Evolutionary conservation across 179 eudicot species (phyloP).

Genomic region (Pouteria campechiana): DNA sequence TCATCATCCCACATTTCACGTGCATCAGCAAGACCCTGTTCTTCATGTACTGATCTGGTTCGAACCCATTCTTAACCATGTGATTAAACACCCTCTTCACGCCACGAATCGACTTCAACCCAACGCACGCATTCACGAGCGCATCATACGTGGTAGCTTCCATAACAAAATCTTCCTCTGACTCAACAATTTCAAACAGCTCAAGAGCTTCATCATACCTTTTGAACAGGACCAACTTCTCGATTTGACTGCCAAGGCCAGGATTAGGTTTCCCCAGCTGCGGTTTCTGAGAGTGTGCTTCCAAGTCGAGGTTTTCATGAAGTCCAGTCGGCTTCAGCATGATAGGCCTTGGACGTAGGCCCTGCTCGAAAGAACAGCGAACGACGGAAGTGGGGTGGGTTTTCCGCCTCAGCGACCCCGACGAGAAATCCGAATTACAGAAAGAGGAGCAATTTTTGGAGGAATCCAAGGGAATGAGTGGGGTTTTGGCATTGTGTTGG

Average conservation of each 20-base stretch:
- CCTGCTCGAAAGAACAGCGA: no score
- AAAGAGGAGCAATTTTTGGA: no score
- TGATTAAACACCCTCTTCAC: constrained; percentile 50
- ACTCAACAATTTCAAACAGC: constrained; percentile 52
- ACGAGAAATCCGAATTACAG: no score
- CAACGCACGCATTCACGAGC: constrained; percentile 57
- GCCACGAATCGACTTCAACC: constrained; percentile 56
- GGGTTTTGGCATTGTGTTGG: no score
- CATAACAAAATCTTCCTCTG: constrained; percentile 24
- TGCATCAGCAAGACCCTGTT: constrained; percentile 73
- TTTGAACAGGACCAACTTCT: constrained; percentile 36
- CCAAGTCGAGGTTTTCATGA: constrained; percentile 1
- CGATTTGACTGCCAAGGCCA: constrained; percentile 47
- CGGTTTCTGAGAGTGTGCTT: constrained; percentile 3
- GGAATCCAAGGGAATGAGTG: no score
- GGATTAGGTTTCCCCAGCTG: constrained; percentile 4
- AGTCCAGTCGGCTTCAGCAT: no score
- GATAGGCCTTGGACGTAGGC: no score
- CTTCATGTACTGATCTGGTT: constrained; percentile 52
- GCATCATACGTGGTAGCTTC: constrained; percentile 52
- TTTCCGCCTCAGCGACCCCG: no score
- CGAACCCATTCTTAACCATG: constrained; percentile 39
- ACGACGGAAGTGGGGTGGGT: no score
- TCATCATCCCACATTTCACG: constrained; percentile 75
- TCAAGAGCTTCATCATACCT: constrained; percentile 67